These are phyloP conservation scores for Ostreobium quekettii DNA, from an alignment of 139 green algal species.

Conservation along the genomic window DNA sequence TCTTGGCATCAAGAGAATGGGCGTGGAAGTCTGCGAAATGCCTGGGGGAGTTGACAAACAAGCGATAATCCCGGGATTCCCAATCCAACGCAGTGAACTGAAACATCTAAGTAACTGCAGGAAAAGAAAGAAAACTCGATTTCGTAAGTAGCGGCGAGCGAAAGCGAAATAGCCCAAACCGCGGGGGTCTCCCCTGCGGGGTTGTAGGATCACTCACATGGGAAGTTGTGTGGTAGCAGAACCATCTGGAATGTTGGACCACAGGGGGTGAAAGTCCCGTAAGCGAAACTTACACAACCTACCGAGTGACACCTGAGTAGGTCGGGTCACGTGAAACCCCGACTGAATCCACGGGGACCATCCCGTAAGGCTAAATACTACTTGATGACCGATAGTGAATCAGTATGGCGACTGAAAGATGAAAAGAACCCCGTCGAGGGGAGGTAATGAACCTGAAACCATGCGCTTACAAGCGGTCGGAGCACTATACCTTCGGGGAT, in stretches of 20 bases:
- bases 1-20: no score
- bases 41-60: no score
- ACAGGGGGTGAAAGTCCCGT: conserved; percentile 62
- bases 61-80: no score
- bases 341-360: conserved; percentile 14
- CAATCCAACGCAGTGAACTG: conserved; percentile 59
- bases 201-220: neutral
- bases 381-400: conserved; percentile 60
- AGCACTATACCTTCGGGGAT: conserved; percentile 26
- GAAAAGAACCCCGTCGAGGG: conserved; percentile 78
- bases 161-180: conserved; percentile 47
- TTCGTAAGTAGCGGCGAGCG: conserved; percentile 59
- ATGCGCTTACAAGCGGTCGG: conserved; percentile 41
- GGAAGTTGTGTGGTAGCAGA: conserved; percentile 10
- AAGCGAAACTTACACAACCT: conserved; percentile 11
- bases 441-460: conserved; percentile 48
- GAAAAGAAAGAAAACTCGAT: conserved; percentile 59
- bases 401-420: conserved; percentile 82
- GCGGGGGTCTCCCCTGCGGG: no score
- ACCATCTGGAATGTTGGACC: conserved; percentile 39
- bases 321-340: no score
- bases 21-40: no score
- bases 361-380: conserved; percentile 21
- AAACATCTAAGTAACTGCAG: conserved; percentile 64
- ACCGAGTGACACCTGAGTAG: conserved; percentile 6